phyloP scores from a whole-genome alignment of 257 asterid species.

The Buddleja alternifolia region DNA sequence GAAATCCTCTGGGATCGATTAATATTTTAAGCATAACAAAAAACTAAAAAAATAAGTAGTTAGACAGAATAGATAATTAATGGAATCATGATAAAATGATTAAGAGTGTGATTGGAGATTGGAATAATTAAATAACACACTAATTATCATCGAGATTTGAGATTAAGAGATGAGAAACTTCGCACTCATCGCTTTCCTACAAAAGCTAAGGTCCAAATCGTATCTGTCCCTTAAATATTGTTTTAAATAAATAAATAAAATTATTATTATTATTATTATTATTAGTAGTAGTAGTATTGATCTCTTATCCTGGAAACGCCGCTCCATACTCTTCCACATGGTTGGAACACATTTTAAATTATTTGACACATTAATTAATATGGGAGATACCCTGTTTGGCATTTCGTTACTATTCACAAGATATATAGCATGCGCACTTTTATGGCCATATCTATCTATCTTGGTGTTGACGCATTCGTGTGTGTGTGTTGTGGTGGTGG shows the following conservation, averaged over 20 bases:
- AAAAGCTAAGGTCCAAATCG: constrained; percentile 42
- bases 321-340: constrained; percentile 44
- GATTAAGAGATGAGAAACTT: constrained; percentile 40
- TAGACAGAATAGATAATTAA: constrained; percentile 23
- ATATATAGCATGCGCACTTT: constrained; percentile 13
- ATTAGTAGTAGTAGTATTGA: not conserved
- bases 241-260: not conserved
- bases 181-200: constrained; percentile 36
- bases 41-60: not conserved
- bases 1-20: constrained; percentile 22
- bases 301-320: constrained; percentile 22
- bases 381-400: constrained; percentile 4
- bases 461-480: not conserved
- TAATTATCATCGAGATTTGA: constrained; percentile 46
- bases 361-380: not conserved
- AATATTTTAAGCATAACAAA: constrained; percentile 8
- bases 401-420: not conserved
- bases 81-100: constrained; percentile 40
- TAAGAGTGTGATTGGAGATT: constrained; percentile 33
- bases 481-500: not conserved
- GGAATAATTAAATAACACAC: constrained; percentile 17
- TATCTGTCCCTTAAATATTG: constrained; percentile 28
- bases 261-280: not conserved
- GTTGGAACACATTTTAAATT: constrained; percentile 27
- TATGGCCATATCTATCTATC: constrained; percentile 30